Evolutionary conservation across 2,329 filamentous ascomycete species (phyloP).

Genomic region (Botrytis medusae): DNA sequence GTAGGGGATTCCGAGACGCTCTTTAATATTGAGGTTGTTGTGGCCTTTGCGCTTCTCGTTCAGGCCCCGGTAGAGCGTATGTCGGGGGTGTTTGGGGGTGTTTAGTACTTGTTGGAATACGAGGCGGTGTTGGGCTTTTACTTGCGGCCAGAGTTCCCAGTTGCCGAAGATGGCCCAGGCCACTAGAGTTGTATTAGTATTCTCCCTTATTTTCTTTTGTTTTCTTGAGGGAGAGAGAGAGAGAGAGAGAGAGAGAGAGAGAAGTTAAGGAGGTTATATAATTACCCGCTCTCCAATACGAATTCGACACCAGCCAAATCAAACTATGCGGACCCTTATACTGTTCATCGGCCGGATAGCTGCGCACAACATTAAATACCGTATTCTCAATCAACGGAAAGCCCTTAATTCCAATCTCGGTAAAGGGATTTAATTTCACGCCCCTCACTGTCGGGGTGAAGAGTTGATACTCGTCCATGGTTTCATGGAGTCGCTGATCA

Average conservation of each 20-base stretch:
- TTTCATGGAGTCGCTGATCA: not conserved
- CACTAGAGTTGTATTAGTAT: not conserved
- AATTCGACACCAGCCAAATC: not conserved
- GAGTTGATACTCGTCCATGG: not conserved
- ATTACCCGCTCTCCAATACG: not conserved
- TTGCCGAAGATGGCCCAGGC: slow-evolving; percentile 12
- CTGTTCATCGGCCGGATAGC: not conserved
- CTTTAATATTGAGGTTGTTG: not conserved
- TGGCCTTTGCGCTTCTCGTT: not conserved
- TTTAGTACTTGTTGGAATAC: not conserved
- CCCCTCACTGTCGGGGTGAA: not conserved
- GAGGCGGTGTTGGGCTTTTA: slow-evolving; percentile 11
- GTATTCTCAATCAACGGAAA: slow-evolving; percentile 1
- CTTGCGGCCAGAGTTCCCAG: not conserved
- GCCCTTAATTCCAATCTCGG: not conserved
- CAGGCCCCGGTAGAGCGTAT: not conserved
- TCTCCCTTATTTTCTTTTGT: not conserved
- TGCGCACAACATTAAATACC: not conserved
- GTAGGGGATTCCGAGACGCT: slow-evolving; percentile 3
- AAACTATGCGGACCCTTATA: not conserved
- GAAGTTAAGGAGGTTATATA: not conserved
- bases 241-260: not conserved
- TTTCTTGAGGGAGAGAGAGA: not conserved
- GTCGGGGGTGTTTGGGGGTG: not conserved
- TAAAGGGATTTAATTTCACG: not conserved